These are phyloP conservation scores for Tricholoma matsutake DNA, from an alignment of 768 basidiomycete species.

Conservation along the genomic window DNA sequence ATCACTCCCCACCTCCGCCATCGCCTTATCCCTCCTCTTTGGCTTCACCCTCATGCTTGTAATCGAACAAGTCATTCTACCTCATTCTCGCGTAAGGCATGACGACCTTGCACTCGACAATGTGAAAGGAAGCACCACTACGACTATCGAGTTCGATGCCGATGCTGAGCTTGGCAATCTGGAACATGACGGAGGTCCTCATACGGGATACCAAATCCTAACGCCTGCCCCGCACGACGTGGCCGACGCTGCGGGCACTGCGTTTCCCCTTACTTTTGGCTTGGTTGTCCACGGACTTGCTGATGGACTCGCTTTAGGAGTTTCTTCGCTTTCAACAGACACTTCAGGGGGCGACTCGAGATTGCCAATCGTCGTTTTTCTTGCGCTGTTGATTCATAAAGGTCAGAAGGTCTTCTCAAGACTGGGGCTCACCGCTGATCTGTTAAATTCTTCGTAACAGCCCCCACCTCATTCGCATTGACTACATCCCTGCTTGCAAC, in stretches of 20 bases:
- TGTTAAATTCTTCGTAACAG: constrained; percentile 35
- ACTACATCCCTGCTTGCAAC: constrained; percentile 81
- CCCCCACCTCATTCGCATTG: constrained; percentile 88
- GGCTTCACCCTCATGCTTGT: constrained; percentile 67
- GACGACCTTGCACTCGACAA: constrained; percentile 29
- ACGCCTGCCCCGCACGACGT: constrained; percentile 11
- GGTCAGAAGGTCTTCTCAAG: constrained; percentile 34
- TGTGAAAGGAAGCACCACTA: constrained; percentile 11
- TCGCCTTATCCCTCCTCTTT: constrained; percentile 60
- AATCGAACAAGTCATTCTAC: constrained; percentile 60
- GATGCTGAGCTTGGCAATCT: constrained; percentile 61
- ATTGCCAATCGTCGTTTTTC: constrained; percentile 81
- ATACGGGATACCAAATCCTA: constrained; percentile 16
- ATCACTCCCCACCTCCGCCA: constrained; percentile 44
- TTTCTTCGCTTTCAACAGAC: constrained; percentile 49
- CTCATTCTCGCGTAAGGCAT: constrained; percentile 42
- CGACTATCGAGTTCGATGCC: constrained; percentile 57
- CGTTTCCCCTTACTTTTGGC: constrained; percentile 79
- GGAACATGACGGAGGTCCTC: constrained; percentile 37
- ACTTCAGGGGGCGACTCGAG: constrained; percentile 33
- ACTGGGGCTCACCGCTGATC: neutral
- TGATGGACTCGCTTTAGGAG: constrained; percentile 91
- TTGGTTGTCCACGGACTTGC: constrained; percentile 85
- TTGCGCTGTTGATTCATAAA: constrained; percentile 92
- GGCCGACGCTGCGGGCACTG: constrained; percentile 30